Evolutionary conservation across 768 basidiomycete genomes (phyloP).

Genomic region (Candolleomyces aberdarensis): DNA sequence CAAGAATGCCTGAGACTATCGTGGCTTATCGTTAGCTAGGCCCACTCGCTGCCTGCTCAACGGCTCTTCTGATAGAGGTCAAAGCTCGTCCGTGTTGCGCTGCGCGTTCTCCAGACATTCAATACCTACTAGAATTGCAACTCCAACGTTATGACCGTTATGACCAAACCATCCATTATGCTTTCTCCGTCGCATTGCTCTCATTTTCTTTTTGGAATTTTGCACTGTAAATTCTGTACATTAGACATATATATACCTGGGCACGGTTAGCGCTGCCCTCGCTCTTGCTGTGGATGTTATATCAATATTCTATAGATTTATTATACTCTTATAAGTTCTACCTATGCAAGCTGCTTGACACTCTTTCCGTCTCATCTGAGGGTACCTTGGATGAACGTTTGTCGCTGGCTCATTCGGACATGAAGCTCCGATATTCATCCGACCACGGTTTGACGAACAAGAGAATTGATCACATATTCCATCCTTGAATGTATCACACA

Average conservation of each 20-base stretch:
- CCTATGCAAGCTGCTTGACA: not conserved
- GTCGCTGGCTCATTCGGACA: not conserved
- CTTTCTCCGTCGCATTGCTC: not conserved
- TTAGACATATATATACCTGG: not conserved
- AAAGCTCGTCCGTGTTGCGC: too few relatives aligned
- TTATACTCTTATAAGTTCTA: not conserved
- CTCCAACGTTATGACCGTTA: not conserved
- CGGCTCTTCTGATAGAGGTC: not conserved
- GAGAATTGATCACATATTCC: too few relatives aligned
- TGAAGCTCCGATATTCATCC: not conserved
- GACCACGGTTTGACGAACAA: too few relatives aligned
- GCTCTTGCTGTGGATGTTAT: not conserved
- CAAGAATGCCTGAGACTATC: not conserved
- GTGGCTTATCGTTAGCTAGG: not conserved
- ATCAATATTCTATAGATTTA: not conserved
- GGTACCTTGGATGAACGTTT: not conserved
- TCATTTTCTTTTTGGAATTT: not conserved
- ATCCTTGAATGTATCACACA: too few relatives aligned
- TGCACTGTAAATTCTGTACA: not conserved
- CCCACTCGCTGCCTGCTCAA: not conserved
- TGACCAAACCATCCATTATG: not conserved
- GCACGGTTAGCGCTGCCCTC: not conserved
- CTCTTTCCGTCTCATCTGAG: not conserved
- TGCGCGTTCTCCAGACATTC: too few relatives aligned
- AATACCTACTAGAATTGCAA: not conserved